Evolutionary conservation across 2,329 filamentous ascomycete species (phyloP), one percentile per base, ranked within the genome.

Genomic region (Geosmithia putterillii): DNA sequence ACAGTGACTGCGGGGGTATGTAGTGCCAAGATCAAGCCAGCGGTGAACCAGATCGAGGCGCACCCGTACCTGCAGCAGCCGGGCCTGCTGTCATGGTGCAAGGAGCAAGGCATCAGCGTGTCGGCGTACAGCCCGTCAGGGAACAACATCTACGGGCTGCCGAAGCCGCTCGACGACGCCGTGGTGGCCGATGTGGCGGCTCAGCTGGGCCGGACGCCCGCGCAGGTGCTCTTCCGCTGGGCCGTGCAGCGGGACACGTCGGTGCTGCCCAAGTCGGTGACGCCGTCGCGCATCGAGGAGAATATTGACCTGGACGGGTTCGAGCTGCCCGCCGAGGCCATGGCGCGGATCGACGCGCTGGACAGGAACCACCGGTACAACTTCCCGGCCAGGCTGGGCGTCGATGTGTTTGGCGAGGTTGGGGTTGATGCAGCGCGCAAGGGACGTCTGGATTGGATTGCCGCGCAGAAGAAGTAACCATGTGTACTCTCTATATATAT

Each of bases 181-280:
- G 62, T 61, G 32, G 61, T 80, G 41, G 63, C 70, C 47, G 64
- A 67, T 38, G 63, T 79, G 37, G 76, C 74, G 28, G 66, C 72
- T 47, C 61, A 67, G 32, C 58, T 74, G 20, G 65, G 62, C 20
- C 68, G 72, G 52, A 67, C 71, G 41, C 68, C 71, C 2, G 72
- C 71, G 1, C 67, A 73, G 47, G 54, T 77, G 7, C 59, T 77
- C 7, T 66, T 77, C 45, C 50, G 51, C 37, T 84, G 80, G 79
- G 81, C 78, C 44, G 59, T 83, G 37, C 70, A 71, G 45, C 70
- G 80, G 42, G 79, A 80, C 46, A 83, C 82, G 56, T 70, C 75
- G 35, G 80, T 83, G 35, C 66, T 85, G 46, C 79, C 80, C 52
- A 85, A 85, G 73, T 81, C 76, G 62, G 78, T 76, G 40, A 83